Conservation (phyloP, 2,329 filamentous ascomycete species). For the Paracorniculantispora psalliotae region DNA sequence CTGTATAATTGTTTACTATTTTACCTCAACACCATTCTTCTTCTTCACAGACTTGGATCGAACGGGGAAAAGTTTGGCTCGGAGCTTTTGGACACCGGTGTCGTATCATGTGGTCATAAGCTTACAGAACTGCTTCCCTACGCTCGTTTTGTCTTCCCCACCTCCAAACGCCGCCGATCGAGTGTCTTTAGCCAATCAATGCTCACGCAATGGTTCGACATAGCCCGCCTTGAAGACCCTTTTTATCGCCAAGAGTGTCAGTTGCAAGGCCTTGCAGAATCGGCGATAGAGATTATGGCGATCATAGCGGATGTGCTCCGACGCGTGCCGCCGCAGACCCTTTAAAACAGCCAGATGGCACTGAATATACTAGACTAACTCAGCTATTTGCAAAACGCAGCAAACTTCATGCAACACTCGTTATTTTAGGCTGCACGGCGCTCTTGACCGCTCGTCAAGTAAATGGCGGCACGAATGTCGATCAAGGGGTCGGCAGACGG, state of each 20-base stretch:
- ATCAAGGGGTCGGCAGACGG: too few species aligned
- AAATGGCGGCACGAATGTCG: too few species aligned
- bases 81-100: conserved; percentile 27
- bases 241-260: conserved; percentile 37
- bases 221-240: conserved; percentile 36
- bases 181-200: conserved; percentile 35
- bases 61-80: conserved; percentile 29
- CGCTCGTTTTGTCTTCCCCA: conserved; percentile 48
- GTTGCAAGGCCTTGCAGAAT: conserved; percentile 39
- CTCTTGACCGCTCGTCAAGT: too few species aligned
- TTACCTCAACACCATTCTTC: conserved; percentile 26
- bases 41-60: conserved; percentile 28
- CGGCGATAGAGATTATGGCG: conserved; percentile 28
- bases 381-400: too few species aligned
- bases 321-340: conserved; percentile 28
- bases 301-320: conserved; percentile 31
- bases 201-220: conserved; percentile 50
- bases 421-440: too few species aligned
- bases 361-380: too few species aligned
- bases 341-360: too few species aligned
- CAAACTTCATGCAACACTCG: too few species aligned
- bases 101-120: conserved; percentile 19
- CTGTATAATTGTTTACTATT: too few species aligned
- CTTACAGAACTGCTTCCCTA: conserved; percentile 31
- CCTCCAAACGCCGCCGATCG: conserved; percentile 39